Evolutionary conservation across 192 early-diverging fungal genomes (phyloP).

Genomic region (Spizellomyces sp.): DNA sequence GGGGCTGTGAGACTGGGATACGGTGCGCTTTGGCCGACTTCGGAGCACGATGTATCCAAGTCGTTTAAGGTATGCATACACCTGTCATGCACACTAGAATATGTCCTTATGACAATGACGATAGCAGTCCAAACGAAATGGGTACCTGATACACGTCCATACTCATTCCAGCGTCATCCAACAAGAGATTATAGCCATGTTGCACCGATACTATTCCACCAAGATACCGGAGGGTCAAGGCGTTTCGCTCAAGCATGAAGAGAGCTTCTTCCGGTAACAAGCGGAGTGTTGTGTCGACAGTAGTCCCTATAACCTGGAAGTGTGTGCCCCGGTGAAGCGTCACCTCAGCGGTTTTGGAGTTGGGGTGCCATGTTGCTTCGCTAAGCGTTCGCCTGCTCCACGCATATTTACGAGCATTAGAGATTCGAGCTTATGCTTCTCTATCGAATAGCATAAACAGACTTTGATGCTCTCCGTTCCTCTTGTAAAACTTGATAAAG

Average conservation of each 20-base stretch:
- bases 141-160: conserved; percentile 9
- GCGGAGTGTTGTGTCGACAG: not conserved
- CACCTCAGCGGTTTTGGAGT: too few species aligned
- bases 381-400: too few species aligned
- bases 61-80: conserved; percentile 29
- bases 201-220: conserved; percentile 11
- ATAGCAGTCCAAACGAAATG: too few species aligned
- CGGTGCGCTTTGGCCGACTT: not conserved
- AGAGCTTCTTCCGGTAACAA: conserved; percentile 21
- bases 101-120: too few species aligned
- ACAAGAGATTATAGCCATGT: conserved; percentile 21
- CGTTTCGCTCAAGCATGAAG: conserved; percentile 24
- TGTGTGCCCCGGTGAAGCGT: not conserved
- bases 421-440: too few species aligned
- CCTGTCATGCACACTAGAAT: not conserved
- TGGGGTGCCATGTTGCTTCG: too few species aligned
- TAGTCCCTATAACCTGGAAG: conserved; percentile 7
- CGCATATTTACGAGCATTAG: too few species aligned
- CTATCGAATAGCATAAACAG: too few species aligned
- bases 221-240: conserved; percentile 10
- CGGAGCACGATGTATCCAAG: conserved; percentile 22
- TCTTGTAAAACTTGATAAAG: conserved; percentile 9
- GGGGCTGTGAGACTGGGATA: not conserved
- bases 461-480: conserved; percentile 6
- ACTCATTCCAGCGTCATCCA: not conserved